A percentile compares a stretch with the other conserved stretches of the same genome.
Conservation (phyloP, 2,329 filamentous ascomycete genomes). For the Stenocarpella maydis region DNA sequence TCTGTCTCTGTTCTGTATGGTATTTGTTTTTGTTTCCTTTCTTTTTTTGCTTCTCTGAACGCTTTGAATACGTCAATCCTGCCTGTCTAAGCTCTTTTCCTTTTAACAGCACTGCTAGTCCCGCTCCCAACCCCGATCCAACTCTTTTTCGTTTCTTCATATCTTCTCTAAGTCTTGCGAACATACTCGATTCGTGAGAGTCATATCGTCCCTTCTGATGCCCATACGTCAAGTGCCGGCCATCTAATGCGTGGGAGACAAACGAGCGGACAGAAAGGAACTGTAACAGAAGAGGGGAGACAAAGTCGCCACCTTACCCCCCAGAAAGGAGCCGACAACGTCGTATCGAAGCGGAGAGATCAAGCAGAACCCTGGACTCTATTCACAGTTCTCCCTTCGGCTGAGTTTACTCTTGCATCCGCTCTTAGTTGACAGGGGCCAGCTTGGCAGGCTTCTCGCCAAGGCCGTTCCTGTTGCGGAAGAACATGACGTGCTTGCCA, state of each 20-base stretch:
- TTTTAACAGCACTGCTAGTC: not conserved
- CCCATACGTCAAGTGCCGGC: not conserved
- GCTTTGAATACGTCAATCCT: slow-evolving; percentile 18
- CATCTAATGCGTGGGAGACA: not conserved
- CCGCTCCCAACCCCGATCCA: not conserved
- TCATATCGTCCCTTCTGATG: not conserved
- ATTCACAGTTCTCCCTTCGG: not conserved
- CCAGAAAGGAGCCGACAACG: slow-evolving; percentile 6
- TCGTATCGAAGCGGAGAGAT: slow-evolving; percentile 22
- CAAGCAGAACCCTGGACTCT: slow-evolving; percentile 6
- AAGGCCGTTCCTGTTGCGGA: slow-evolving; percentile 90
- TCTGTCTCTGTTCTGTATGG: slow-evolving; percentile 2
- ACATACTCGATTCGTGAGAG: slow-evolving; percentile 9
- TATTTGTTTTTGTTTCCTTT: not conserved
- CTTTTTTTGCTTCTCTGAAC: not conserved
- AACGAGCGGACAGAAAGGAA: not conserved
- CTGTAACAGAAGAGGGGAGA: not conserved
- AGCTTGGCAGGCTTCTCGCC: slow-evolving; percentile 61
- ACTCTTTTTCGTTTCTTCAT: not conserved
- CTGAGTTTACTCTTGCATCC: not conserved
- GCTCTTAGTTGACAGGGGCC: slow-evolving; percentile 16
- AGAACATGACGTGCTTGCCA: slow-evolving; percentile 88
- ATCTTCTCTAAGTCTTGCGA: not conserved
- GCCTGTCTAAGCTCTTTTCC: not conserved
- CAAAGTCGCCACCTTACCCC: not conserved